These are phyloP conservation scores for Arthrobotrys conoides DNA, from an alignment of 2,329 filamentous ascomycete species.

Conservation along the genomic window DNA sequence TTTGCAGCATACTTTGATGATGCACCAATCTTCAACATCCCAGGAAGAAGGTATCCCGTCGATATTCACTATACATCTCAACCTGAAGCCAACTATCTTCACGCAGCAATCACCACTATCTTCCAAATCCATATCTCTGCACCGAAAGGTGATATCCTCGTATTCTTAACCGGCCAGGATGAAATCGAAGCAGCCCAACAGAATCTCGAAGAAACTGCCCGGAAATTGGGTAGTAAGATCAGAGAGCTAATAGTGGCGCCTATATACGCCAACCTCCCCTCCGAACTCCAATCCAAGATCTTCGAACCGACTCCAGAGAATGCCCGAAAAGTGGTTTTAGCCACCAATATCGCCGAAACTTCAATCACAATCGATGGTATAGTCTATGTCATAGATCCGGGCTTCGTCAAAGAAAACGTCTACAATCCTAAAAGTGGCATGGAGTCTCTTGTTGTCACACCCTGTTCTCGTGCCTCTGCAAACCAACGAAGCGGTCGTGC, in stretches of 20 bases:
- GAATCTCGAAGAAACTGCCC: slow-evolving; percentile 85
- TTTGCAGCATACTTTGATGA: slow-evolving; percentile 94
- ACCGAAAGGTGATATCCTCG: slow-evolving; percentile 88
- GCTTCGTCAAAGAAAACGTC: slow-evolving; percentile 94
- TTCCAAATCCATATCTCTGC: slow-evolving; percentile 91
- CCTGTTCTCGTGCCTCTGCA: slow-evolving; percentile 90
- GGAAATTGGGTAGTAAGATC: slow-evolving; percentile 86
- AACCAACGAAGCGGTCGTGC: slow-evolving; percentile 94
- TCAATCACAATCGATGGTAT: slow-evolving; percentile 96
- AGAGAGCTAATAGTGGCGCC: slow-evolving; percentile 91
- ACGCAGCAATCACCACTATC: slow-evolving; percentile 89
- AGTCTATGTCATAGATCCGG: slow-evolving; percentile 94
- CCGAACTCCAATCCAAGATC: slow-evolving; percentile 90
- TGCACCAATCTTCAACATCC: slow-evolving; percentile 93
- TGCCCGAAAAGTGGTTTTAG: slow-evolving; percentile 89
- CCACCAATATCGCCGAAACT: slow-evolving; percentile 97
- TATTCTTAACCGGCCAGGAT: slow-evolving; percentile 95
- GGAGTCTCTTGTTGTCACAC: slow-evolving; percentile 90
- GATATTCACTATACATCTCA: slow-evolving; percentile 91
- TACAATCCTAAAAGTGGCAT: slow-evolving; percentile 94
- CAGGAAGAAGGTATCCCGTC: slow-evolving; percentile 88
- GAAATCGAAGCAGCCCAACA: slow-evolving; percentile 92
- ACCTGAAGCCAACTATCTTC: slow-evolving; percentile 93
- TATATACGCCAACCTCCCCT: slow-evolving; percentile 93
- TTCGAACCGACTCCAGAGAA: slow-evolving; percentile 91